A percentile compares a stretch with the other conserved stretches of the same genome.
Conservation (phyloP, 2,329 filamentous ascomycete genomes). For the Exophiala calicioides region DNA sequence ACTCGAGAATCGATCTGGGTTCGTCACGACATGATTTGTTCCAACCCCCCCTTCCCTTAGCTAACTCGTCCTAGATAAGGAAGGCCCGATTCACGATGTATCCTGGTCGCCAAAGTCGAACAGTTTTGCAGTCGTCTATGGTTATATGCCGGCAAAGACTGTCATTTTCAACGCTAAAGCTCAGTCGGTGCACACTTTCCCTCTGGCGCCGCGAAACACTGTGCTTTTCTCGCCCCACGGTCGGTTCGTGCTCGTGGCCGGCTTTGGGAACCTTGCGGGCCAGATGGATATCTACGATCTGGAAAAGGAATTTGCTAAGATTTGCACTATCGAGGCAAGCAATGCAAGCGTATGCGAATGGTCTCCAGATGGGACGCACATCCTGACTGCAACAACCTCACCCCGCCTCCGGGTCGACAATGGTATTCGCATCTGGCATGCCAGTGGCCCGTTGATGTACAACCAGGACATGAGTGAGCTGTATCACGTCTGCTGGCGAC, state of each 20-base stretch:
- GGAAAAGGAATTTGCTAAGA: constrained; percentile 88
- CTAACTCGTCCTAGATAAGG: constrained; percentile 68
- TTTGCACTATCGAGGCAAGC: constrained; percentile 90
- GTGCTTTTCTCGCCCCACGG: constrained; percentile 93
- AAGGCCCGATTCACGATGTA: constrained; percentile 96
- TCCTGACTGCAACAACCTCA: constrained; percentile 96
- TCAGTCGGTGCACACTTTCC: constrained; percentile 79
- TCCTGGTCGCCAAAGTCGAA: constrained; percentile 98
- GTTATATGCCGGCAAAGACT: constrained; percentile 98
- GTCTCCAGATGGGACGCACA: constrained; percentile 93
- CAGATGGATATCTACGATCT: constrained; percentile 98
- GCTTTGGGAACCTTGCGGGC: constrained; percentile 94
- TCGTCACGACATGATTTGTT: constrained; percentile 31
- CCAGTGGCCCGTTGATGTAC: constrained; percentile 86
- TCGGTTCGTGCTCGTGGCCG: constrained; percentile 88
- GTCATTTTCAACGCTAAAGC: constrained; percentile 95
- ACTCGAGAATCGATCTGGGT: constrained; percentile 81
- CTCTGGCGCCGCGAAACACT: constrained; percentile 86
- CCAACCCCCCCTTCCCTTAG: neutral
- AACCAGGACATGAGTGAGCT: constrained; percentile 92
- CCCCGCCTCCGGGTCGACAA: constrained; percentile 95
- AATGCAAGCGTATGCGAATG: constrained; percentile 96
- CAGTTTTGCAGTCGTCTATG: constrained; percentile 96
- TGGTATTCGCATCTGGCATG: constrained; percentile 92
- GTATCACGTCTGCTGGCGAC: constrained; percentile 88